Percentiles rank a stretch among this genome's conserved stretches.
Conservation (phyloP, 176 grass and related monocot species). For the Phoenix roebelenii region DNA sequence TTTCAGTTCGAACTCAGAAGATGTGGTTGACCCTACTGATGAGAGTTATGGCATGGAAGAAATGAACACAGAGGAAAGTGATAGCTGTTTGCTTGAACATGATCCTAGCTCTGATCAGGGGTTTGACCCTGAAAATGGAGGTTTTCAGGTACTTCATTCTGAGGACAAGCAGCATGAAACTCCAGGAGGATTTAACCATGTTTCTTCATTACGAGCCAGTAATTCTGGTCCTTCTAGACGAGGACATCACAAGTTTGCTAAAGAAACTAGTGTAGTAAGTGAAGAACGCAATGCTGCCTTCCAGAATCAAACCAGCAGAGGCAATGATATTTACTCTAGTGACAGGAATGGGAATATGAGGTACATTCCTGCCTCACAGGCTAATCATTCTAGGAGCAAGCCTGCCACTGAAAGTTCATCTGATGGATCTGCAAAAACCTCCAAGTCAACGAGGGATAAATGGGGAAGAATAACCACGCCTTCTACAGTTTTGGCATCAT, state of each 20-base stretch:
- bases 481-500: slow-evolving; percentile 15
- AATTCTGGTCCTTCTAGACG: slow-evolving; percentile 17
- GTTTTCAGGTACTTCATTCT: slow-evolving; percentile 39
- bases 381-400: slow-evolving; percentile 44
- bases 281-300: slow-evolving; percentile 34
- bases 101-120: slow-evolving; percentile 30
- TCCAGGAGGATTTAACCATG: slow-evolving; percentile 17
- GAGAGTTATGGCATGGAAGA: slow-evolving; percentile 30
- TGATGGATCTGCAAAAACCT: slow-evolving; percentile 41
- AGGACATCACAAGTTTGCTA: slow-evolving; percentile 30
- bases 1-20: slow-evolving; percentile 37
- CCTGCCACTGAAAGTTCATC: slow-evolving; percentile 28
- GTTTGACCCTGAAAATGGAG: slow-evolving; percentile 26
- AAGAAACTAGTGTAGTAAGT: slow-evolving; percentile 26
- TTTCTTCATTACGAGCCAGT: neutral
- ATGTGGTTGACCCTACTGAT: slow-evolving; percentile 17
- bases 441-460: slow-evolving; percentile 45
- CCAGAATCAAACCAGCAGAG: slow-evolving; percentile 49
- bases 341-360: slow-evolving; percentile 24
- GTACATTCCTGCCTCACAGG: slow-evolving; percentile 26
- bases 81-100: slow-evolving; percentile 22
- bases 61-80: slow-evolving; percentile 29
- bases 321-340: slow-evolving; percentile 22
- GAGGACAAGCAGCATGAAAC: slow-evolving; percentile 36
- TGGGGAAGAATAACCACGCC: slow-evolving; percentile 50